Conservation (phyloP, 257 asterid genomes). For the Penstemon davidsonii region DNA sequence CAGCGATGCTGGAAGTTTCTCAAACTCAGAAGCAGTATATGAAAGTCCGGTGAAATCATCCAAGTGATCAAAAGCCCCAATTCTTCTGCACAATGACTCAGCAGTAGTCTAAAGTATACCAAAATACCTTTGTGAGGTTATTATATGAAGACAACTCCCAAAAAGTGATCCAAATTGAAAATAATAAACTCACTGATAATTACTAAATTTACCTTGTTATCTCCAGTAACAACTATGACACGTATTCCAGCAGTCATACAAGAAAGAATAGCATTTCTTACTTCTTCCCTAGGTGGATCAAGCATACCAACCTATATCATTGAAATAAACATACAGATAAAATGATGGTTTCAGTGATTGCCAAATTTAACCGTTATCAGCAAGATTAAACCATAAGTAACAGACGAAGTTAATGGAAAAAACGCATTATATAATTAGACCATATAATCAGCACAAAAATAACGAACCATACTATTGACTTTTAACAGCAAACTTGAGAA, state of each 20-base stretch:
- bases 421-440: neutral
- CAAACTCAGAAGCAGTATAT: conserved; percentile 96
- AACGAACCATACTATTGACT: conserved; percentile 21
- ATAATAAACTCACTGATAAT: conserved; percentile 13
- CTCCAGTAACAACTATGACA: conserved; percentile 97
- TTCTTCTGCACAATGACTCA: conserved; percentile 85
- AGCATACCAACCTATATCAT: conserved; percentile 92
- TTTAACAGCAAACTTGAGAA: conserved; percentile 21
- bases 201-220: conserved; percentile 72
- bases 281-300: conserved; percentile 99
- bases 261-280: conserved; percentile 81
- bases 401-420: conserved; percentile 17
- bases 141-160: conserved; percentile 17
- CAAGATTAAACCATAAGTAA: conserved; percentile 15
- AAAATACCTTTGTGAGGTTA: conserved; percentile 24
- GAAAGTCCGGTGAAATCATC: conserved; percentile 84
- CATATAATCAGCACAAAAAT: conserved; percentile 20
- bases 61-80: conserved; percentile 84
- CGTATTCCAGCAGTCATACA: conserved; percentile 99
- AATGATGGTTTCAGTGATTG: conserved; percentile 15
- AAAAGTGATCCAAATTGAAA: conserved; percentile 19
- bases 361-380: conserved; percentile 18
- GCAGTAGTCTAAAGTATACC: conserved; percentile 65
- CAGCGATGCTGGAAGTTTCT: conserved; percentile 83
- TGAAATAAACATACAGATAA: conserved; percentile 24